Evolutionary conservation across 108 stramenopile species (phyloP), one percentile per base, ranked within the genome.

Genomic region (Cyclotella sp.): DNA sequence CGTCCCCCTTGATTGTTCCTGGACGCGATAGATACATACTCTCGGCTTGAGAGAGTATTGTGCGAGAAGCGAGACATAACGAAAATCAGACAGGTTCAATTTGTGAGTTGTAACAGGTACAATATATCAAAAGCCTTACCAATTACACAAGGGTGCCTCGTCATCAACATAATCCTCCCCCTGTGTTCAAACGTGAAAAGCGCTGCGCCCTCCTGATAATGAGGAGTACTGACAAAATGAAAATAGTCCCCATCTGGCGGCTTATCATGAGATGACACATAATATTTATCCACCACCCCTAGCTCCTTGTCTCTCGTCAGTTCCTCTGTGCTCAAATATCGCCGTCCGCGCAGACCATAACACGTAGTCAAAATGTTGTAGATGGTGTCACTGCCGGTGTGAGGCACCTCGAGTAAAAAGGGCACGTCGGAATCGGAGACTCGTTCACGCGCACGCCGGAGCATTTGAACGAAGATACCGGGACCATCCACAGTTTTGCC

Each of bases 311-410:
- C 76, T 21, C 39, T n/a, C 8, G 27, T 14, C 28, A 77, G 14
- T 5, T 69, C 76, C 18, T 49, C 12, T 18, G 60, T 13, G 24
- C 63, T 15, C 19, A 51, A 27, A 68, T 53, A 79, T 24, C 59
- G 24, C 26, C 41, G 54, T 16, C 72, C 68, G 4, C 39, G 28
- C 55, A 79, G 54, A 41, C 78, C 78, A 47, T 79, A 79, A 41
- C 78, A 79, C 7, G 60, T 34, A 9, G 78, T 73, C 55, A 79
- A 41, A 26, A 79, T 73, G 39, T 73, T 73, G 67, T 79, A 79
- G 9, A 79, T 51, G 0, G 51, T 66, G 18, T 79, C 78, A 44
- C 54, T 52, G 49, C 47, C 16, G 27, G 68, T 73, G 72, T 68
- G 39, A 18, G 70, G 78, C 0, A 69, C 9, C n/a, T 71, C 68